Base-by-base conservation (phyloP, 768 basidiomycete genomes). In the Boletus edulis region DNA sequence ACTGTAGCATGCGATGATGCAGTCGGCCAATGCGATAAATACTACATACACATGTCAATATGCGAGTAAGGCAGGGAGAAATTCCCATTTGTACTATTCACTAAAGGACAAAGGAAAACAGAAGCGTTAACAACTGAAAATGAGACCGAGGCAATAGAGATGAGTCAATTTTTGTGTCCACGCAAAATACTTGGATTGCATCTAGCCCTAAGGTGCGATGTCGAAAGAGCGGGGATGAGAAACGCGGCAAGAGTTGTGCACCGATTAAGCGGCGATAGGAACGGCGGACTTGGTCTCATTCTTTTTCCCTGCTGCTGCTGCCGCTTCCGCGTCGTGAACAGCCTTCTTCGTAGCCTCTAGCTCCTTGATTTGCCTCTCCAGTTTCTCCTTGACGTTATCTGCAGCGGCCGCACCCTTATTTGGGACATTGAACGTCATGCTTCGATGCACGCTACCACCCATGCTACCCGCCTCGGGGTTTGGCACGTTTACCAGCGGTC, bases 291-390 rank as follows among this genome's bases (percentile, higher is more conserved):
- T 73, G 15, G 63, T 59, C 41, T 81, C 84, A 54, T 81, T 79
- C 64, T 86, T 85, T 72, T 86, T 87, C 66, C 73, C 79, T 51
- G 79, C 78, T 22, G 78, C 80, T 20, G 82, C 38, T 14, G 34
- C 81, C 45, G 66, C 80, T 66, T 88, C 80, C 3, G 85, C 85
- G 27, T 83, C 82, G 62, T 79, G 80, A 18, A 88, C 81, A 3
- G 85, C 85, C 68, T 82, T 81, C 71, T 87, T 82, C 69, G 82
- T 81, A 62, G 82, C 83, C 69, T 90, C 83, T 24, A 87, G 75
- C 66, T 86, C 85, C 70, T 81, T 85, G 62, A 84, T 78, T 65
- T 80, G 72, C 63, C 66, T 73, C 62, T 77, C 76, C 50, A 80
- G 73, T 56, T 78, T 75, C 56, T 80, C 76, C 66, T 80, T 83